These are phyloP conservation scores for Heliosperma pusillum DNA, from an alignment of 148 eudicot species.

Conservation along the genomic window DNA sequence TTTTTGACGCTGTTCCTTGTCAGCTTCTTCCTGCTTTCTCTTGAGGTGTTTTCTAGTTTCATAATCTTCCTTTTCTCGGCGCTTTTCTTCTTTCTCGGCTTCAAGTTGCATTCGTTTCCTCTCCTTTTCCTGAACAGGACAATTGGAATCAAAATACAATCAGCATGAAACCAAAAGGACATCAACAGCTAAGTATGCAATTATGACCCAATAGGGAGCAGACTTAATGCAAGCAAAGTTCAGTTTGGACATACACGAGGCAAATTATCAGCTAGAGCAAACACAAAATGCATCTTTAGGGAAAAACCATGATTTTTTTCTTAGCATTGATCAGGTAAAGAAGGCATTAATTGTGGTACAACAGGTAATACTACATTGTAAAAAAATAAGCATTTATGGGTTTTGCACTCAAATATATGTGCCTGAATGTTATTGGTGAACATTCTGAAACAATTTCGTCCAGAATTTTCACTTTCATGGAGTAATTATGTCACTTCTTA, in stretches of 20 bases:
- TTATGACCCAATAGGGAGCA: background rate
- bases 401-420: background rate
- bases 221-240: background rate
- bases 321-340: background rate
- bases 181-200: background rate
- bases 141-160: background rate
- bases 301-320: background rate
- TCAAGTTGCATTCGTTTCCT: conserved; percentile 68
- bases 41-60: conserved; percentile 57
- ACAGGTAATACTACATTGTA: background rate
- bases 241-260: background rate
- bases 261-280: background rate
- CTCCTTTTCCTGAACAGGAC: conserved; percentile 66
- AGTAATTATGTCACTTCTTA: background rate
- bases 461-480: background rate
- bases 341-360: background rate
- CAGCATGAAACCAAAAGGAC: background rate
- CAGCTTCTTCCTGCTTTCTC: conserved; percentile 82
- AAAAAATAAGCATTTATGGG: background rate
- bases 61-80: conserved; percentile 70
- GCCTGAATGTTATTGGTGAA: background rate
- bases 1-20: conserved; percentile 63
- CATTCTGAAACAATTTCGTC: background rate
- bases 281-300: background rate
- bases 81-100: conserved; percentile 74